A percentile compares a stretch with the other conserved stretches of the same genome.
These are phyloP conservation scores for Boletellus sp. DNA, from an alignment of 768 basidiomycete genomes.

Conservation along the genomic window DNA sequence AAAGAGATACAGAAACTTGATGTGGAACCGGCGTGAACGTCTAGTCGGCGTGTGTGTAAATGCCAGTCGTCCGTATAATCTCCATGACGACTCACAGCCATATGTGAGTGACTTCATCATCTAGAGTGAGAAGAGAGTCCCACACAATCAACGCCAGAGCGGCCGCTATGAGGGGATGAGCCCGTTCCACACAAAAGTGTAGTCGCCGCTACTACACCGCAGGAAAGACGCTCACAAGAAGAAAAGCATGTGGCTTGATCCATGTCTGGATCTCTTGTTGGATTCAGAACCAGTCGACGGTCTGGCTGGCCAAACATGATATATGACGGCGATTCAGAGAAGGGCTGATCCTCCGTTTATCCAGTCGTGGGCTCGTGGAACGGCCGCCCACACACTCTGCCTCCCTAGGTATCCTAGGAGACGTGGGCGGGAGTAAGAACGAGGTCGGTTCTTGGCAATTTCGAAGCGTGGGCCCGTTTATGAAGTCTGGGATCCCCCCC, in stretches of 20 bases:
- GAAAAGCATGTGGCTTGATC: slow-evolving; percentile 4
- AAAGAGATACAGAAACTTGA: slow-evolving; percentile 22
- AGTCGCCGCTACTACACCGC: not conserved
- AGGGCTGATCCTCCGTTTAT: not conserved
- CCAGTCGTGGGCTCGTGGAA: not conserved
- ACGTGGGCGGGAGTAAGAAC: not conserved
- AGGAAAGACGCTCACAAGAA: slow-evolving; percentile 9
- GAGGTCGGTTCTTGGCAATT: not conserved
- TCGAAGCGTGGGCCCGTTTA: not conserved
- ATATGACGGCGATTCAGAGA: not conserved
- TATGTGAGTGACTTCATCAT: slow-evolving; percentile 14
- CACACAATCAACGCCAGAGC: slow-evolving; percentile 9
- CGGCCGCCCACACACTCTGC: too few relatives aligned
- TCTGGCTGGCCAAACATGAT: slow-evolving; percentile 1
- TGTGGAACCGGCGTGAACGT: not conserved
- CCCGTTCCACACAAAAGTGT: not conserved
- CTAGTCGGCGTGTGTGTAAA: not conserved
- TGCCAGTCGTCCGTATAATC: not conserved
- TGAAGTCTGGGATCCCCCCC: not conserved
- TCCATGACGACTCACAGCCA: slow-evolving; percentile 18
- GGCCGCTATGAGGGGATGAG: slow-evolving; percentile 9
- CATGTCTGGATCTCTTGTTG: not conserved
- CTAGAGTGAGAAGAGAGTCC: slow-evolving; percentile 17
- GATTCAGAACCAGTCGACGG: slow-evolving; percentile 1
- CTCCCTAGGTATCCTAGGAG: not conserved